Evolutionary conservation across 768 basidiomycete species (phyloP), one percentile per base, ranked within the genome.

Genomic region (Boletellus emodensis): DNA sequence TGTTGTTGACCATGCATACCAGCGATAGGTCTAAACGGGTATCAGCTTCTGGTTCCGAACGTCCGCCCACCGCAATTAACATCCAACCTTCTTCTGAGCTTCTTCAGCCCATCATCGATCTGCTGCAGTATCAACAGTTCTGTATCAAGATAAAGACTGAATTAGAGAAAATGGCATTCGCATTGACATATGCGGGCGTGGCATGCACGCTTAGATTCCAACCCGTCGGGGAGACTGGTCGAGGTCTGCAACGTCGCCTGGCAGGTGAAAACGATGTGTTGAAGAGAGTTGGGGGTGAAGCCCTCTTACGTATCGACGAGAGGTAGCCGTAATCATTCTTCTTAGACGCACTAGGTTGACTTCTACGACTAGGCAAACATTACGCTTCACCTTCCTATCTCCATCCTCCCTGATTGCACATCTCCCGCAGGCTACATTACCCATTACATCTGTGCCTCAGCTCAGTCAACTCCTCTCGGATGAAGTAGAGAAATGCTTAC

Each of bases 111-210:
- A 72, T 91, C 54, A 83, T 91, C 53, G 88, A 91, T 62, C 58
- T 90, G 28, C 67, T 92, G 37, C 90, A 91, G 66, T 93, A 92
- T 61, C 79, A 80, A 58, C 79, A 80, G 22, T 90, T 93, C 64
- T 86, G 85, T 61, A 65, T 74, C 51, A 75, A 82, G 52, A 72
- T 91, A 41, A 76, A 78, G 54, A 48, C 64, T 1, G 85, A 89
- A 68, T 64, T 92, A 32, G 65, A 70, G 36, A 77, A 72, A 55
- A 74, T 82, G 48, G 71, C 72, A 8, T 44, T 53, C 17, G 80
- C 81, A 5, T 66, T 91, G 46, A 66, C 65, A 18, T 65, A 52
- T 39, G 81, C 77, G 0, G 83, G 84, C 1, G 77, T 91, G 17
- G 64, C 74, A 7, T 75, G 80, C 6, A 72, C 70, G 6, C 71